A percentile compares a stretch with the other conserved stretches of the same genome.
phyloP scores from a whole-genome alignment of 768 basidiomycete genomes.

The Dacryopinax spathularia region DNA sequence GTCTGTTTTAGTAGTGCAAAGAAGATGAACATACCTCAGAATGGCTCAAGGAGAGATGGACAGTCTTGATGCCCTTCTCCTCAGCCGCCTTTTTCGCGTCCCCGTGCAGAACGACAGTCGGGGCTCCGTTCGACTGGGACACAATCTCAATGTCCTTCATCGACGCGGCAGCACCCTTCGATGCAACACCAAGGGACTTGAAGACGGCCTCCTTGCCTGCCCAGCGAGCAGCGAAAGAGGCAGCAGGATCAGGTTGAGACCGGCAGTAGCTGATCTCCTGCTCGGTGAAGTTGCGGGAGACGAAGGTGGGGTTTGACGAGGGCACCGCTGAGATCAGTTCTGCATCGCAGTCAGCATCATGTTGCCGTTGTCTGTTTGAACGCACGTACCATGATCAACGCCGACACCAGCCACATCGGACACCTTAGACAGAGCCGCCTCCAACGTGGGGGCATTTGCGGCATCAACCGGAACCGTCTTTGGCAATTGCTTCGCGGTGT shows the following conservation, averaged over 20 bases:
- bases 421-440: slow-evolving; percentile 37
- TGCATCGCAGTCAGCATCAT: slow-evolving; percentile 19
- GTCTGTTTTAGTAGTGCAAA: slow-evolving; percentile 13
- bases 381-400: slow-evolving; percentile 64
- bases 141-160: slow-evolving; percentile 97
- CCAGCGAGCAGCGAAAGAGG: slow-evolving; percentile 96
- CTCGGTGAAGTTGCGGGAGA: slow-evolving; percentile 84
- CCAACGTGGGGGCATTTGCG: slow-evolving; percentile 53
- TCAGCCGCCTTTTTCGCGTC: slow-evolving; percentile 64
- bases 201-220: slow-evolving; percentile 94
- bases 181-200: slow-evolving; percentile 82
- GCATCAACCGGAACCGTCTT: slow-evolving; percentile 38
- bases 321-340: slow-evolving; percentile 90
- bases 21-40: slow-evolving; percentile 55
- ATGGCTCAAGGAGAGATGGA: slow-evolving; percentile 81
- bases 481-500: slow-evolving; percentile 44
- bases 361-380: background rate
- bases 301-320: slow-evolving; percentile 72
- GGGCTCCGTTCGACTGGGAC: slow-evolving; percentile 59
- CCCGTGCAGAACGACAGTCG: slow-evolving; percentile 60
- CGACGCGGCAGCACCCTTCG: slow-evolving; percentile 84
- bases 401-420: slow-evolving; percentile 59
- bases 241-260: slow-evolving; percentile 66
- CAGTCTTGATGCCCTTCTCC: slow-evolving; percentile 52
- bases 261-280: slow-evolving; percentile 77